A percentile compares a stretch with the other conserved stretches of the same genome.
These are phyloP conservation scores for Clausena lansium DNA, from an alignment of 345 rosid species.

Conservation along the genomic window DNA sequence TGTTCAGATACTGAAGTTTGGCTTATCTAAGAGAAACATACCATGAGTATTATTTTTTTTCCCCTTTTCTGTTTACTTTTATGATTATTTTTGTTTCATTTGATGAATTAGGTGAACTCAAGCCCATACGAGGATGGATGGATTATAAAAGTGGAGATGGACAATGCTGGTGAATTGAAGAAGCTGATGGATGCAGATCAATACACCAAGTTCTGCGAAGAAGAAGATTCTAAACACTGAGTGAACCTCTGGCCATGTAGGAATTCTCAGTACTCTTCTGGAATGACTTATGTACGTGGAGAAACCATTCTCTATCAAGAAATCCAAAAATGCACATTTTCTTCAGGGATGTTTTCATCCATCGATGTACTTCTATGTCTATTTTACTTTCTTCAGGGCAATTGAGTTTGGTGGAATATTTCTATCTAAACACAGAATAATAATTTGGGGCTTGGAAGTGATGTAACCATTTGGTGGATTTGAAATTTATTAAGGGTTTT, in stretches of 20 bases:
- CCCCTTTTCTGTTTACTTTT: neutral
- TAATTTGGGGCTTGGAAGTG: neutral
- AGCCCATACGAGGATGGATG: slow-evolving; percentile 85
- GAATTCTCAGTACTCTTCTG: neutral
- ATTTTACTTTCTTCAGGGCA: neutral
- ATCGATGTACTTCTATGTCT: neutral
- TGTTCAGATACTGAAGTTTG: neutral
- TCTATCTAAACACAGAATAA: slow-evolving; percentile 5
- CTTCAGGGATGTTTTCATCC: slow-evolving; percentile 1
- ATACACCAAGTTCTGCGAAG: slow-evolving; percentile 89
- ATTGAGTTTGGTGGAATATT: neutral
- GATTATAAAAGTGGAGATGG: slow-evolving; percentile 77
- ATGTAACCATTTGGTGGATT: neutral
- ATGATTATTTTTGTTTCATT: neutral
- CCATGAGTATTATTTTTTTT: neutral
- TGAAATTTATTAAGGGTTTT: neutral
- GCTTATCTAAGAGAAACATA: neutral
- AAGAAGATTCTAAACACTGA: slow-evolving; percentile 88
- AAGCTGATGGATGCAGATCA: slow-evolving; percentile 75
- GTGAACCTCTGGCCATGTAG: slow-evolving; percentile 5
- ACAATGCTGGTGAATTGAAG: slow-evolving; percentile 50
- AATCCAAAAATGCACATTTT: slow-evolving; percentile 2
- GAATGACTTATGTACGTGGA: neutral
- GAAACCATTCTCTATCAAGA: neutral
- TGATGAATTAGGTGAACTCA: slow-evolving; percentile 58